Percentiles rank a stretch among this genome's conserved stretches.
These are phyloP conservation scores for Candida qinlingensis DNA, from an alignment of 805 yeast species.

Conservation along the genomic window DNA sequence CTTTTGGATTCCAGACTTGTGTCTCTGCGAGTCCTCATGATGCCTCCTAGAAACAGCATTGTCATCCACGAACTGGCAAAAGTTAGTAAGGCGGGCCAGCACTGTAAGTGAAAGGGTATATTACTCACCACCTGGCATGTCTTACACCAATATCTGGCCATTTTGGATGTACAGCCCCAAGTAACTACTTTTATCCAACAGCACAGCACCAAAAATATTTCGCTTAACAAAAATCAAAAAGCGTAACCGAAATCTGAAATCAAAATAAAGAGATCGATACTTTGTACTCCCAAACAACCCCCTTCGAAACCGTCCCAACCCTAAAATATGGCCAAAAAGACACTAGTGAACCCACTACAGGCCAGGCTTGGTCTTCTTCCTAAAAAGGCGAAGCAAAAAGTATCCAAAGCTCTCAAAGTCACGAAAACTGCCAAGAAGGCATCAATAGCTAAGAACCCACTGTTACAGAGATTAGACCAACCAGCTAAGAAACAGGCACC, in stretches of 20 bases:
- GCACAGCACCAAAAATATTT: no score
- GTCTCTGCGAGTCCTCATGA: conserved; percentile 4
- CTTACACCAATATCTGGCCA: conserved; percentile 10
- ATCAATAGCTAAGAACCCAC: neutral
- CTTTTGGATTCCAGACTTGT: neutral
- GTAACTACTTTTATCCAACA: no score
- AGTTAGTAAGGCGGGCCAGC: neutral
- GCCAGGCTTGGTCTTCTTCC: neutral
- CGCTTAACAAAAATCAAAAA: no score
- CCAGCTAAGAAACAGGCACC: neutral
- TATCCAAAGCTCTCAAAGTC: neutral
- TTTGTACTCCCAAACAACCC: no score
- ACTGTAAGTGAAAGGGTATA: no score
- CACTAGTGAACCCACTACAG: conserved; percentile 3
- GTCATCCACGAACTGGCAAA: conserved; percentile 4
- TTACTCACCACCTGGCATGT: conserved; percentile 5
- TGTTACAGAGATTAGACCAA: neutral
- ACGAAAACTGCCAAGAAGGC: neutral
- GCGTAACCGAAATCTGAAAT: no score
- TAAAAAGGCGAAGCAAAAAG: neutral
- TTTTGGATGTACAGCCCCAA: neutral
- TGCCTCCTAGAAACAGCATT: conserved; percentile 5
- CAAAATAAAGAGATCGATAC: neutral
- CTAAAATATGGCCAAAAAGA: neutral
- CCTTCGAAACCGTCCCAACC: no score